Conservation (phyloP, 768 basidiomycete genomes). For the Naganishia friedmannii region DNA sequence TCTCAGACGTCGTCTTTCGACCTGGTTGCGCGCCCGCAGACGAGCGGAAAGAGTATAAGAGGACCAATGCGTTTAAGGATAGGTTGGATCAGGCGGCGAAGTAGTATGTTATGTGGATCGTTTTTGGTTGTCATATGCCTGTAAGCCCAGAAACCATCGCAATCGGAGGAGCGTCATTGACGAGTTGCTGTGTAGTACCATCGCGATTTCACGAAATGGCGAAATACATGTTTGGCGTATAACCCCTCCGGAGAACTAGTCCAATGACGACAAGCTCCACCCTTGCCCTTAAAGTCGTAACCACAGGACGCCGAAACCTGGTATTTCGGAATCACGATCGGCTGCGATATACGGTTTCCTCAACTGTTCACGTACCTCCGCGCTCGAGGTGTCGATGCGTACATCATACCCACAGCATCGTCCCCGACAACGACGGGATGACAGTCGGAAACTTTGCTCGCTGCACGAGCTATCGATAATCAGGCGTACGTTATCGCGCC, state of each 20-base stretch:
- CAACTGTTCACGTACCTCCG: conserved; percentile 22
- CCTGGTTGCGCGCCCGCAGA: conserved; percentile 11
- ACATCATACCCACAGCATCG: conserved; percentile 19
- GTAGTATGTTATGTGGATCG: conserved; percentile 16
- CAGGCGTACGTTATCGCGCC: conserved; percentile 22
- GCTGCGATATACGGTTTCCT: conserved; percentile 26
- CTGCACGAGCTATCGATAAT: conserved; percentile 26
- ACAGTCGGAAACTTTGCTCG: conserved; percentile 24
- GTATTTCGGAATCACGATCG: conserved; percentile 19
- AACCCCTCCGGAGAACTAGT: conserved; percentile 14
- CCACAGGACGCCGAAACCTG: conserved; percentile 12
- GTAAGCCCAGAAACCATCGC: background rate
- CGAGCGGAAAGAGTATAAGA: conserved; percentile 8
- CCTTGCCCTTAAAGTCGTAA: conserved; percentile 3
- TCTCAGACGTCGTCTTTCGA: conserved; percentile 27
- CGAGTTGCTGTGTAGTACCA: background rate
- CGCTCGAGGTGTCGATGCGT: conserved; percentile 17
- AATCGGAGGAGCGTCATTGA: background rate
- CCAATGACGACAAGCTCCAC: conserved; percentile 27
- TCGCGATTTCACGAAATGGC: conserved; percentile 11
- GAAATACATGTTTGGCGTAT: conserved; percentile 20
- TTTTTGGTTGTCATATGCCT: conserved; percentile 22
- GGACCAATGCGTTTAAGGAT: conserved; percentile 4
- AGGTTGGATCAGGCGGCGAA: conserved; percentile 3
- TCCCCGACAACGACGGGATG: conserved; percentile 6